Percentiles rank a stretch among this genome's conserved stretches.
These are phyloP conservation scores for Trametes punicea DNA, from an alignment of 768 basidiomycete genomes.

Conservation along the genomic window DNA sequence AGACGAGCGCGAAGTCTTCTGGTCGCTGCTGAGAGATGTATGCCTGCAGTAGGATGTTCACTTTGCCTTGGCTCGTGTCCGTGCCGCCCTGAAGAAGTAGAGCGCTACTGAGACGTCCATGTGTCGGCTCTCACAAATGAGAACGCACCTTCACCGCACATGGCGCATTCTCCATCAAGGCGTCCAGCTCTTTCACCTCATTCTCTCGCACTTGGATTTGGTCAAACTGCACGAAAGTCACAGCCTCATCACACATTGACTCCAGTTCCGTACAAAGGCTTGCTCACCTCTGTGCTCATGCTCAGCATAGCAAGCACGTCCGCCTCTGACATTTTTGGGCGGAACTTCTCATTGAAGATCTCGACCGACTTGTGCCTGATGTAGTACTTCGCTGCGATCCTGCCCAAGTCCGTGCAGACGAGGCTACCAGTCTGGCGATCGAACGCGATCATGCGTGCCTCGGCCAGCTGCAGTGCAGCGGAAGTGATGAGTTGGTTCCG, in stretches of 20 bases:
- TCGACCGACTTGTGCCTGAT: slow-evolving; percentile 83
- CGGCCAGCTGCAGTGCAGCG: slow-evolving; percentile 65
- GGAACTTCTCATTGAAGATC: slow-evolving; percentile 77
- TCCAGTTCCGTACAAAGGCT: background rate
- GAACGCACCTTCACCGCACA: slow-evolving; percentile 73
- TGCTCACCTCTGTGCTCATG: slow-evolving; percentile 81
- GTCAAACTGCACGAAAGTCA: slow-evolving; percentile 59
- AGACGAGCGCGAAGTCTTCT: slow-evolving; percentile 95
- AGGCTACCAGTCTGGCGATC: slow-evolving; percentile 58
- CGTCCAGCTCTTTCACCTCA: slow-evolving; percentile 79
- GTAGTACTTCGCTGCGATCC: slow-evolving; percentile 97
- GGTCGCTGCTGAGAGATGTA: slow-evolving; percentile 78
- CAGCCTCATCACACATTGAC: background rate
- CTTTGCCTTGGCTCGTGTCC: slow-evolving; percentile 70
- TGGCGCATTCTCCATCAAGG: slow-evolving; percentile 60
- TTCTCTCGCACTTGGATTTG: slow-evolving; percentile 93
- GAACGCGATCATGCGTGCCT: slow-evolving; percentile 79
- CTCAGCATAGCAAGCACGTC: slow-evolving; percentile 86
- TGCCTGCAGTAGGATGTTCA: slow-evolving; percentile 91
- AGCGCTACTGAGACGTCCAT: background rate
- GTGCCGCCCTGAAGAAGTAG: slow-evolving; percentile 51
- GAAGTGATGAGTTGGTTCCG: slow-evolving; percentile 62
- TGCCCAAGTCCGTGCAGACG: slow-evolving; percentile 83
- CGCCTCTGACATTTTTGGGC: slow-evolving; percentile 86
- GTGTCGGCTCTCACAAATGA: background rate